Conservation (phyloP, 331 rosid genomes). For the Stylosanthes scabra region DNA sequence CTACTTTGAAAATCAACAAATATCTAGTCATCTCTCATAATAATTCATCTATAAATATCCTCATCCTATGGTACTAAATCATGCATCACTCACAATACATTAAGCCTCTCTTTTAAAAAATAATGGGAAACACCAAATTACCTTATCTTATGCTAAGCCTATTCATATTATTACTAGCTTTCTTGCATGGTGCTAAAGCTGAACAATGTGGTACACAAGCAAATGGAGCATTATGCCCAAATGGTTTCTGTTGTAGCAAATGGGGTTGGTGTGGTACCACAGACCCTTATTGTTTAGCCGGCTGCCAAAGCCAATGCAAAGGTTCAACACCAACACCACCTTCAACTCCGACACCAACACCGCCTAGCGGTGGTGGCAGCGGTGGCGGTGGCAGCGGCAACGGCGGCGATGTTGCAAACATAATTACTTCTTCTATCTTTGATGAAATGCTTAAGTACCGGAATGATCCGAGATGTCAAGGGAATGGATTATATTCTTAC, state of each 20-base stretch:
- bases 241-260: conserved; percentile 69
- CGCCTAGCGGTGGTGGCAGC: conserved; percentile 18
- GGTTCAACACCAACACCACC: conserved; percentile 9
- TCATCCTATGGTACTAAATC: background rate
- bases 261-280: conserved; percentile 64
- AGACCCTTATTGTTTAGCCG: conserved; percentile 23
- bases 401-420: conserved; percentile 36
- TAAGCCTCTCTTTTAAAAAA: background rate
- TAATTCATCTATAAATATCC: conserved; percentile 29
- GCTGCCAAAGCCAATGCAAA: conserved; percentile 63
- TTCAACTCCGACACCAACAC: conserved; percentile 26
- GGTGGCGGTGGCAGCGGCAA: conserved; percentile 18
- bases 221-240: conserved; percentile 59
- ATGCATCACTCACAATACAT: background rate
- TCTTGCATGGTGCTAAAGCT: conserved; percentile 37
- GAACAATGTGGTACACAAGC: conserved; percentile 77
- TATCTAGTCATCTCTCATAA: background rate
- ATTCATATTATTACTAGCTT: conserved; percentile 16
- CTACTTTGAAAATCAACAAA: too few relatives aligned
- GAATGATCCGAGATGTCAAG: conserved; percentile 49
- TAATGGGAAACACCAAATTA: conserved; percentile 30
- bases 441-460: conserved; percentile 60
- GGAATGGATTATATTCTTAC: conserved; percentile 63
- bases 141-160: background rate
- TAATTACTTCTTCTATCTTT: conserved; percentile 45